phyloP scores from a whole-genome alignment of 2,329 filamentous ascomycete species.

The Corinectria fuckeliana region DNA sequence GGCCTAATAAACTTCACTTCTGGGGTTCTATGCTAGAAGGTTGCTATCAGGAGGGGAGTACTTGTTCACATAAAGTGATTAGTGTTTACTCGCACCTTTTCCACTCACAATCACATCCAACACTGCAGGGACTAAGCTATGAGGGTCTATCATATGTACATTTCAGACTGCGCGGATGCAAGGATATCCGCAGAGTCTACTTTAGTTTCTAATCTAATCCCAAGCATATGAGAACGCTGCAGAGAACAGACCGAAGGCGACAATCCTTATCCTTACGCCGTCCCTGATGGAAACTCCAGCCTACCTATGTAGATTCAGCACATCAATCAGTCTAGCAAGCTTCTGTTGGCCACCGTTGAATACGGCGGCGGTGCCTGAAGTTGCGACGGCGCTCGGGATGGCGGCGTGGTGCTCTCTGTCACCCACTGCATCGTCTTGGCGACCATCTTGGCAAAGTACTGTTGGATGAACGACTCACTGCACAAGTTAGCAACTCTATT shows the following conservation, averaged over 20 bases:
- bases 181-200: slow-evolving; percentile 17
- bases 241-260: slow-evolving; percentile 1
- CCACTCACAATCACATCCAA: too few relatives aligned
- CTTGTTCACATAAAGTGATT: too few relatives aligned
- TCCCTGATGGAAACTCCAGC: slow-evolving; percentile 23
- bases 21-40: too few relatives aligned
- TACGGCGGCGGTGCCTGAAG: slow-evolving; percentile 13
- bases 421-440: slow-evolving; percentile 54
- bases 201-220: slow-evolving; percentile 14
- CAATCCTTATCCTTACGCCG: slow-evolving; percentile 6
- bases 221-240: slow-evolving; percentile 2
- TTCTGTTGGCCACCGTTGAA: slow-evolving; percentile 18
- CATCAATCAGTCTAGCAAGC: slow-evolving; percentile 35
- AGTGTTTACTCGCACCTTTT: too few relatives aligned
- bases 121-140: not conserved
- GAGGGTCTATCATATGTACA: not conserved
- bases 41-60: too few relatives aligned
- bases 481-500: slow-evolving; percentile 30
- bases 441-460: slow-evolving; percentile 78
- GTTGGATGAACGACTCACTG: slow-evolving; percentile 77
- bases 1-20: too few relatives aligned
- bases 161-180: not conserved
- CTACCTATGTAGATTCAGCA: slow-evolving; percentile 19
- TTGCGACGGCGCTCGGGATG: slow-evolving; percentile 13
- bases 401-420: slow-evolving; percentile 8